Conservation (phyloP, 306 rosid species). For the Malus asiatica region DNA sequence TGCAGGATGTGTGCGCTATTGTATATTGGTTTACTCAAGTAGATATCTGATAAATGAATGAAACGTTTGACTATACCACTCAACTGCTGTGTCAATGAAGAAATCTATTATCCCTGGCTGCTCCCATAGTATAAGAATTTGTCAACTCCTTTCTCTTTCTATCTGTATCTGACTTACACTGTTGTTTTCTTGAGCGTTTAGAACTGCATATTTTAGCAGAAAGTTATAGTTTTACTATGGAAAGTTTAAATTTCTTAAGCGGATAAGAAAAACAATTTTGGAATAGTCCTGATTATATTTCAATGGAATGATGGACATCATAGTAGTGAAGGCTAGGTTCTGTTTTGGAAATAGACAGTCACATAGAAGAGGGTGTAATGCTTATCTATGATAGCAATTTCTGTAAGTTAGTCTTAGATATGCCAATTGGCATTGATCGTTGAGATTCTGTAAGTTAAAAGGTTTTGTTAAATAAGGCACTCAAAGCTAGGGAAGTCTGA, state of each 20-base stretch:
- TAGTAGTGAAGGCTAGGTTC: background rate
- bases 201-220: background rate
- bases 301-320: background rate
- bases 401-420: background rate
- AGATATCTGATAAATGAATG: background rate
- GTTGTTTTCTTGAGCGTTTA: background rate
- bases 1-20: background rate
- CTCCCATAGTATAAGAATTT: background rate
- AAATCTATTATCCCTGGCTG: background rate
- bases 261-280: background rate
- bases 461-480: background rate
- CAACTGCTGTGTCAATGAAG: background rate
- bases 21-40: background rate
- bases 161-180: background rate
- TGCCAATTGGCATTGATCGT: background rate
- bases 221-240: background rate
- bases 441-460: background rate
- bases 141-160: background rate
- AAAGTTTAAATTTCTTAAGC: background rate
- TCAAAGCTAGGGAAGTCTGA: background rate
- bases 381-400: background rate
- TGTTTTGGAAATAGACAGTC: background rate
- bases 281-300: background rate
- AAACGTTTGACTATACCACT: background rate
- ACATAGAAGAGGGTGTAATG: background rate